Conservation (phyloP, 257 asterid genomes). For the Capsicum pubescens region DNA sequence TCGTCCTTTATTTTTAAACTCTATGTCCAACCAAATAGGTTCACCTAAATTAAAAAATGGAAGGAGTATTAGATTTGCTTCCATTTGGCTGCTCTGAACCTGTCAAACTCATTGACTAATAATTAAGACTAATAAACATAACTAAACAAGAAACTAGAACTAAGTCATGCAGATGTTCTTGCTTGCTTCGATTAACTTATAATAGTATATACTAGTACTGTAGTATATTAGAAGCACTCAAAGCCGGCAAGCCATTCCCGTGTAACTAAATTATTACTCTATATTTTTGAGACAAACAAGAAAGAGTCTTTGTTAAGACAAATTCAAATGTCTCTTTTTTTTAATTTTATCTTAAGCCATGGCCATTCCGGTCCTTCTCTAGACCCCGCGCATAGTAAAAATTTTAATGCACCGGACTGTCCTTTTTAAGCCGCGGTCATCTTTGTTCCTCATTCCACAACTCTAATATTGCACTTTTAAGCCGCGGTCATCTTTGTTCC, state of each 20-base stretch:
- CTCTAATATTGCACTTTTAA: background rate
- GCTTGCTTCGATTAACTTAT: background rate
- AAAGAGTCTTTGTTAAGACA: background rate
- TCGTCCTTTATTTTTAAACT: background rate
- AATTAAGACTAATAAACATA: background rate
- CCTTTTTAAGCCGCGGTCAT: no score
- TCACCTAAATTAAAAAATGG: no score
- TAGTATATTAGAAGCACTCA: slow-evolving; percentile 33
- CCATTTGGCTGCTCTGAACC: background rate
- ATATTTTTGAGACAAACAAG: slow-evolving; percentile 20
- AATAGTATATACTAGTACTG: background rate
- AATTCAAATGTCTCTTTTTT: background rate
- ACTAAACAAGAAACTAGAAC: background rate
- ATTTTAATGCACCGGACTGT: no score
- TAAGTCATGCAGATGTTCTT: background rate
- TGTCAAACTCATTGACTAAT: slow-evolving; percentile 24
- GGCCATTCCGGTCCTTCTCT: background rate
- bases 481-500: no score
- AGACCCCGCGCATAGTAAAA: no score
- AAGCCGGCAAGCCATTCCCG: slow-evolving; percentile 46
- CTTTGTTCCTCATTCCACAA: background rate
- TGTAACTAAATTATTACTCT: slow-evolving; percentile 14
- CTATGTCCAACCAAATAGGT: background rate
- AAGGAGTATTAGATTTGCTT: background rate
- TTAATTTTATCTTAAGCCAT: background rate